phyloP scores from a whole-genome alignment of 345 rosid genomes.

The Populus pruinosa region DNA sequence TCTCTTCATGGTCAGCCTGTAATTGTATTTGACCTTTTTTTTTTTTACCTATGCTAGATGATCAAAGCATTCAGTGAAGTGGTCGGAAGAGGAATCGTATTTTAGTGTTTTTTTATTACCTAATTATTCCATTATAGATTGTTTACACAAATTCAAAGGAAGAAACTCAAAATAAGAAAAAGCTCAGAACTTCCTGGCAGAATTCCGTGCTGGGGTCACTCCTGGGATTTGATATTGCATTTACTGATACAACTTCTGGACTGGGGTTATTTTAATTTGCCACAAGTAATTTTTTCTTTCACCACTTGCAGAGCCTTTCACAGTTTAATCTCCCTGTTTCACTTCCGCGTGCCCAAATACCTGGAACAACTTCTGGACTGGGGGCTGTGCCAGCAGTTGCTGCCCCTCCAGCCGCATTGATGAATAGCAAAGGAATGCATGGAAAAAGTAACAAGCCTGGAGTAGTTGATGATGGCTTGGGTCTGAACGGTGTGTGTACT shows the following conservation, averaged over 20 bases:
- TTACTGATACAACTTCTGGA: background rate
- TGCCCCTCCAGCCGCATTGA: conserved; percentile 46
- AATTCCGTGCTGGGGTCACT: background rate
- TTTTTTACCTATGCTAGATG: background rate
- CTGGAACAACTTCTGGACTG: conserved; percentile 54
- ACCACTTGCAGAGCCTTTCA: conserved; percentile 78
- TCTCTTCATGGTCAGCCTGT: background rate
- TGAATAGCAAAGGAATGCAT: conserved; percentile 43
- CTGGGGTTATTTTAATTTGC: background rate
- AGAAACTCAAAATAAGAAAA: background rate
- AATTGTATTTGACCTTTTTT: background rate
- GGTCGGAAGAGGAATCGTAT: background rate
- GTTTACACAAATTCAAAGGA: background rate
- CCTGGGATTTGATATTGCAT: background rate
- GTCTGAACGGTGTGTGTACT: conserved; percentile 52
- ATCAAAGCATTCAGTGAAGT: conserved; percentile 1
- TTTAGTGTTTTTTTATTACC: background rate
- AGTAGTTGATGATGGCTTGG: conserved; percentile 53
- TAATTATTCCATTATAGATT: background rate
- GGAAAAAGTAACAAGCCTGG: conserved; percentile 45
- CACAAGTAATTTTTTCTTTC: conserved; percentile 32
- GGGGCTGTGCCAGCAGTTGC: conserved; percentile 49
- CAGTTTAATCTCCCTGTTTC: conserved; percentile 97
- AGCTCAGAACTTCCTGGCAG: background rate
- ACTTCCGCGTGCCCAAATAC: conserved; percentile 66